A percentile compares a stretch with the other conserved stretches of the same genome.
phyloP scores from a whole-genome alignment of 2,329 filamentous ascomycete genomes.

The Venturia carpophila region DNA sequence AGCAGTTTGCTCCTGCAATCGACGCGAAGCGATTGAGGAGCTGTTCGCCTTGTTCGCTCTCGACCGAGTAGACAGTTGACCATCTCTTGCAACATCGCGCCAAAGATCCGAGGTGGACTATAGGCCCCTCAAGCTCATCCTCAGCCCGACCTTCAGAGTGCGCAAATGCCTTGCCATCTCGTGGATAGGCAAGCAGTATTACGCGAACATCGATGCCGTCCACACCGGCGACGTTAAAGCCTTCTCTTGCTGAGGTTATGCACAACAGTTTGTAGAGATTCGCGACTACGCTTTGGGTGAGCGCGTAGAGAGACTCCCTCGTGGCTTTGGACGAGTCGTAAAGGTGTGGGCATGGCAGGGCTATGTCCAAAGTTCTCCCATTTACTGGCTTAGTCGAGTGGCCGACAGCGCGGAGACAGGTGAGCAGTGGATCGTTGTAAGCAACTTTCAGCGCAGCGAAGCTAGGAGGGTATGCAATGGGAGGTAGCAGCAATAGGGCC shows the following conservation, averaged over 20 bases:
- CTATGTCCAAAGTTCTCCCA: slow-evolving; percentile 45
- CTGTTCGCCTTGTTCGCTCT: slow-evolving; percentile 55
- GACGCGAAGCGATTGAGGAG: slow-evolving; percentile 43
- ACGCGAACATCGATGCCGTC: slow-evolving; percentile 67
- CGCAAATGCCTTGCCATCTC: slow-evolving; percentile 4
- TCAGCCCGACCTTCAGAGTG: slow-evolving; percentile 4
- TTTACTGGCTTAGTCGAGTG: slow-evolving; percentile 23
- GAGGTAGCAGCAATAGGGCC: slow-evolving; percentile 38
- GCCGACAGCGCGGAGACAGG: slow-evolving; percentile 36
- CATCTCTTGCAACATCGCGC: slow-evolving; percentile 48
- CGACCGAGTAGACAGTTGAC: slow-evolving; percentile 57
- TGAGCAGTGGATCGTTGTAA: slow-evolving; percentile 36
- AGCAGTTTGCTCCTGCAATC: slow-evolving; percentile 25
- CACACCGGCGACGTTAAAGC: slow-evolving; percentile 55
- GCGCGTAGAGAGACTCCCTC: slow-evolving; percentile 53
- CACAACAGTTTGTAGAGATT: slow-evolving; percentile 72
- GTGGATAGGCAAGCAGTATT: slow-evolving; percentile 59
- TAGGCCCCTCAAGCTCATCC: slow-evolving; percentile 37
- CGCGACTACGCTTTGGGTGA: slow-evolving; percentile 67
- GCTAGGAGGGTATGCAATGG: slow-evolving; percentile 34
- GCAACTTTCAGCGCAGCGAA: slow-evolving; percentile 36
- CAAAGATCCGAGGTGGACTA: slow-evolving; percentile 42
- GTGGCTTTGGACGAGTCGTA: slow-evolving; percentile 43
- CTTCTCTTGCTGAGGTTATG: slow-evolving; percentile 57
- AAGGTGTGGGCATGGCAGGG: slow-evolving; percentile 56